phyloP scores from a whole-genome alignment of 345 rosid genomes.

The Gossypium herbaceum region DNA sequence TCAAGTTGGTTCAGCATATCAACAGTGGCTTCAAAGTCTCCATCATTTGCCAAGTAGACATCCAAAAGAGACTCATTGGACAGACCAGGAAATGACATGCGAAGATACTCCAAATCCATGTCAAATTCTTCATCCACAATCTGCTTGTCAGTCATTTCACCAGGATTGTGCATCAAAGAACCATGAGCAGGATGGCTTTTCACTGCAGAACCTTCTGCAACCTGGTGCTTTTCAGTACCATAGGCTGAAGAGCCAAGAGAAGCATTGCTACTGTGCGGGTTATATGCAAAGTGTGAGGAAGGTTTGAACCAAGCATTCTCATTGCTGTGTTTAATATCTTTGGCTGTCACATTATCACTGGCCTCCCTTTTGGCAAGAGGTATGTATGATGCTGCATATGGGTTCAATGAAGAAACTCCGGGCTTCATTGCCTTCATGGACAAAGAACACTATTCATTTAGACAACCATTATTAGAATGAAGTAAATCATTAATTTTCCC shows the following conservation, averaged over 20 bases:
- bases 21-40: slow-evolving; percentile 69
- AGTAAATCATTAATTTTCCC: not conserved
- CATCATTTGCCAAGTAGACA: slow-evolving; percentile 67
- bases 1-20: slow-evolving; percentile 86
- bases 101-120: slow-evolving; percentile 68
- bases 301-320: slow-evolving; percentile 31
- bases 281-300: slow-evolving; percentile 26
- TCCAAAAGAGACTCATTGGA: slow-evolving; percentile 71
- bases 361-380: slow-evolving; percentile 65
- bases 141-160: slow-evolving; percentile 39
- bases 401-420: slow-evolving; percentile 67
- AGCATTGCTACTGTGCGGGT: slow-evolving; percentile 27
- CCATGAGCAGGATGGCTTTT: slow-evolving; percentile 35
- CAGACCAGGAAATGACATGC: slow-evolving; percentile 55
- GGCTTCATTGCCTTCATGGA: slow-evolving; percentile 45
- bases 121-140: slow-evolving; percentile 56
- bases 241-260: slow-evolving; percentile 26
- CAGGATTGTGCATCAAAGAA: slow-evolving; percentile 28
- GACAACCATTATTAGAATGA: not conserved
- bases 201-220: slow-evolving; percentile 24
- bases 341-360: slow-evolving; percentile 18
- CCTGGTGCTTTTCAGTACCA: slow-evolving; percentile 19
- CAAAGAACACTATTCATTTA: not conserved
- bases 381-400: slow-evolving; percentile 67
- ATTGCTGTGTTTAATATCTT: slow-evolving; percentile 13